phyloP scores from a whole-genome alignment of 257 asterid genomes.

The Mitragyna speciosa region DNA sequence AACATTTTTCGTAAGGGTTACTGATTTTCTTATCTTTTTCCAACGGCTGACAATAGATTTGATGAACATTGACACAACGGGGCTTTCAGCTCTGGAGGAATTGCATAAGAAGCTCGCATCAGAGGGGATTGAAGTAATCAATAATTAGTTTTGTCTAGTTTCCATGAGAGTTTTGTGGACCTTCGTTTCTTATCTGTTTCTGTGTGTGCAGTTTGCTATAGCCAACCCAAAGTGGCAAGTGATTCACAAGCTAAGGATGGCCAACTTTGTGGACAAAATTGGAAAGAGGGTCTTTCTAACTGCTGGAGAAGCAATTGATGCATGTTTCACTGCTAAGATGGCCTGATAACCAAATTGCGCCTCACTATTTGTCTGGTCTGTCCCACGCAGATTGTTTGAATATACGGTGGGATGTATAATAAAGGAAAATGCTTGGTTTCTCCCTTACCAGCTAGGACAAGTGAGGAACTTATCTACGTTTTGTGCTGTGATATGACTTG shows the following conservation, averaged over 20 bases:
- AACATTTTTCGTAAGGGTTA: background rate
- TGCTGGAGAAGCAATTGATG: constrained; percentile 42
- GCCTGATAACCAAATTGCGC: constrained; percentile 5
- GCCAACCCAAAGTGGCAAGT: constrained; percentile 45
- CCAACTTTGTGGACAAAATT: constrained; percentile 30
- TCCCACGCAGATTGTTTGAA: background rate
- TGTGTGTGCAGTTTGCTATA: constrained; percentile 33
- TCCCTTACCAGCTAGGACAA: background rate
- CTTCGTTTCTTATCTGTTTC: background rate
- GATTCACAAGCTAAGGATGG: constrained; percentile 34
- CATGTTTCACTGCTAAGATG: constrained; percentile 23
- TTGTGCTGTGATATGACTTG: constrained; percentile 4
- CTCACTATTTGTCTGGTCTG: background rate
- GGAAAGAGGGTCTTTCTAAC: constrained; percentile 33
- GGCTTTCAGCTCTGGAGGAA: constrained; percentile 32
- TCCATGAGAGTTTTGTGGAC: background rate
- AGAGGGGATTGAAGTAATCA: constrained; percentile 32
- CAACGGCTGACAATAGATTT: constrained; percentile 22
- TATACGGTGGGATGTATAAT: background rate
- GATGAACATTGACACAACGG: constrained; percentile 38
- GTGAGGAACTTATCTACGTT: background rate
- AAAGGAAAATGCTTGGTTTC: background rate
- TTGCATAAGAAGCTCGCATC: constrained; percentile 23
- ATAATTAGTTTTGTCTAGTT: background rate
- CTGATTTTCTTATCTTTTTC: background rate